Conservation (phyloP, 208 protist species). For the Acanthamoeba sp. region DNA sequence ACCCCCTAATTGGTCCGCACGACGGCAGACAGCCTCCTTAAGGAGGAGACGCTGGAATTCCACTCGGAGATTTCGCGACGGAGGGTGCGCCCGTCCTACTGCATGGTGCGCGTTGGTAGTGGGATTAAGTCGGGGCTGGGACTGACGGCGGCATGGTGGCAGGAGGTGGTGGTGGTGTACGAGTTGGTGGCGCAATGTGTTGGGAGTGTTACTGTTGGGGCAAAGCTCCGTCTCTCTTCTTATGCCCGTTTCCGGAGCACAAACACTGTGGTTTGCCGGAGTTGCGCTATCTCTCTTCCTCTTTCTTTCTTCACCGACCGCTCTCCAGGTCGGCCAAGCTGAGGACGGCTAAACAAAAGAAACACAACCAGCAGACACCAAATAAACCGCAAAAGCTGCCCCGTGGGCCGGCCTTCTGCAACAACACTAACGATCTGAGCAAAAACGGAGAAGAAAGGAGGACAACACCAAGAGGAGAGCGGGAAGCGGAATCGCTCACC, state of each 20-base stretch:
- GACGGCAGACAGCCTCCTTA: not conserved
- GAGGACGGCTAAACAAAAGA: too few species aligned
- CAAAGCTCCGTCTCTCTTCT: not conserved
- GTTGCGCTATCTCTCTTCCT: not conserved
- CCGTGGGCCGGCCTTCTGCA: too few species aligned
- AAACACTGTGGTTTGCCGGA: not conserved
- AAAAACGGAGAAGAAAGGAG: too few species aligned
- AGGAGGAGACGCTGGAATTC: not conserved
- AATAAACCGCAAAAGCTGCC: too few species aligned
- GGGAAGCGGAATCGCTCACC: too few species aligned
- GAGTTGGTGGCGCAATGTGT: not conserved
- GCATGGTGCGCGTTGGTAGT: not conserved
- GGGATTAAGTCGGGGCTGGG: not conserved
- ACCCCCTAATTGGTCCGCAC: conserved; percentile 23
- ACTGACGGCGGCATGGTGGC: not conserved
- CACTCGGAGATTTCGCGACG: not conserved
- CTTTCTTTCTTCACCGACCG: not conserved
- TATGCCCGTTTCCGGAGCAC: not conserved
- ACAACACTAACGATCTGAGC: too few species aligned
- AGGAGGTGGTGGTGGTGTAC: not conserved
- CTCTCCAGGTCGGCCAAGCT: too few species aligned
- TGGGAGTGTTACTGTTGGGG: not conserved
- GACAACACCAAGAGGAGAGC: too few species aligned
- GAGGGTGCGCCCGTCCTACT: not conserved
- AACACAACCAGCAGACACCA: too few species aligned